Evolutionary conservation across 83 land plant genomes (phyloP).

Genomic region (Picea engelmannii): DNA sequence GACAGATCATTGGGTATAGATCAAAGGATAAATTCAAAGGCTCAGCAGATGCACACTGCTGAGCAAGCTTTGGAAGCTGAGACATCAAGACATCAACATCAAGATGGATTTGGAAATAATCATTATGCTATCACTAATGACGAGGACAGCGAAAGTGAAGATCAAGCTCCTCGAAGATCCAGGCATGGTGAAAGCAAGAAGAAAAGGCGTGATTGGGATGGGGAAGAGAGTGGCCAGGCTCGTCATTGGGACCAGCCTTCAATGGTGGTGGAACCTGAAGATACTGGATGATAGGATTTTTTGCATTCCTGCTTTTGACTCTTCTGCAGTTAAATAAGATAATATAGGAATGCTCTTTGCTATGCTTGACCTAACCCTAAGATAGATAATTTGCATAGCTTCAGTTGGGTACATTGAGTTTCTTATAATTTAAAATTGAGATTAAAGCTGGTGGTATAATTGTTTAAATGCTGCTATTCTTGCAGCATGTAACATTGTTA

Average conservation of each 20-base stretch:
- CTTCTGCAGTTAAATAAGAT: constrained; percentile 9
- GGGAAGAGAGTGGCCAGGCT: constrained; percentile 39
- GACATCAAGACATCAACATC: constrained; percentile 25
- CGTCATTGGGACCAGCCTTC: constrained; percentile 25
- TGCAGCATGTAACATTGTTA: constrained; percentile 9
- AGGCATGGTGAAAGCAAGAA: constrained; percentile 92
- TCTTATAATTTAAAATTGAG: constrained; percentile 7
- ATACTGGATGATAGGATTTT: constrained; percentile 8
- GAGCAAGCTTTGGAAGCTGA: constrained; percentile 43
- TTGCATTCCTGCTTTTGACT: background rate
- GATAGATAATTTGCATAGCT: constrained; percentile 7
- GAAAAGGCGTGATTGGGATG: constrained; percentile 49
- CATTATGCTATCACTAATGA: constrained; percentile 34
- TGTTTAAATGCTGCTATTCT: constrained; percentile 4
- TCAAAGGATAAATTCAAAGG: constrained; percentile 31
- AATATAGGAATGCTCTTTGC: constrained; percentile 4
- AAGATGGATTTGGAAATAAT: constrained; percentile 19
- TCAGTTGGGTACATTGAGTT: constrained; percentile 7
- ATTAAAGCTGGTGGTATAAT: constrained; percentile 6
- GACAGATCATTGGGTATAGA: constrained; percentile 45
- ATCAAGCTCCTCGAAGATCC: constrained; percentile 93
- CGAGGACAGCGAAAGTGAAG: constrained; percentile 96
- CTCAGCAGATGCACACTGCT: constrained; percentile 34
- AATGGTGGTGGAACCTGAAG: constrained; percentile 11
- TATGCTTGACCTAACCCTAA: constrained; percentile 1